Evolutionary conservation across 73 alveolate species (phyloP), one percentile per base, ranked within the genome.

Genomic region (Diophrys appendiculata): DNA sequence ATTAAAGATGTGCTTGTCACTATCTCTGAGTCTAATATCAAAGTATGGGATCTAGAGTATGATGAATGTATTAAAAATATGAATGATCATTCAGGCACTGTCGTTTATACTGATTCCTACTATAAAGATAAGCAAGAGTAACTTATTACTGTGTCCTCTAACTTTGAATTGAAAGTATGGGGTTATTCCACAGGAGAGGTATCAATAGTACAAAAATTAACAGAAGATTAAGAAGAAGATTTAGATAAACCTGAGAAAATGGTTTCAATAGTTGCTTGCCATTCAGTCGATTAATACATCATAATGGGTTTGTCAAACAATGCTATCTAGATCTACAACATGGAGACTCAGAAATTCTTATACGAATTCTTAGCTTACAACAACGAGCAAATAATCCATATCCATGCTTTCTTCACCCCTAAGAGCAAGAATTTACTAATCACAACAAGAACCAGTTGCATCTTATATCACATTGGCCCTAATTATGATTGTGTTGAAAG

Each of bases 11-110:
- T 85, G 1, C 73, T 85, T 3, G 70, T 85, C n/a, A 85, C 92
- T 29, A 70, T 85, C 28, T 65, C 84, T 28, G 92, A 85, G 81
- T 71, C 86, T 52, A 85, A 85, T 77, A 78, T 85, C 56, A 85
- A 85, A 52, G 92, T 85, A 27, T 85, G 92, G 92, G 92, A 85
- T 65, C 79, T 85, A 1, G 92, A 85, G 52, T 85, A 85, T 35
- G 92, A 85, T 34, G 92, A 85, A 68, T 85, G 92, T 72, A 85
- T 85, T 60, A 79, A 79, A 65, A 86, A 86, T 81, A 80, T 78
- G 93, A 86, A 86, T 53, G 89, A 86, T 64, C 89, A 80, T 60
- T 73, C 68, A 14, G 34, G 84, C 54, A 30, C 87, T 0, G 72
- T 80, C 0, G 83, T 86, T 2, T 76, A 78, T 29, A 80, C 80